Base-by-base conservation (phyloP, 2,329 filamentous ascomycete genomes). In the Cytospora mali region DNA sequence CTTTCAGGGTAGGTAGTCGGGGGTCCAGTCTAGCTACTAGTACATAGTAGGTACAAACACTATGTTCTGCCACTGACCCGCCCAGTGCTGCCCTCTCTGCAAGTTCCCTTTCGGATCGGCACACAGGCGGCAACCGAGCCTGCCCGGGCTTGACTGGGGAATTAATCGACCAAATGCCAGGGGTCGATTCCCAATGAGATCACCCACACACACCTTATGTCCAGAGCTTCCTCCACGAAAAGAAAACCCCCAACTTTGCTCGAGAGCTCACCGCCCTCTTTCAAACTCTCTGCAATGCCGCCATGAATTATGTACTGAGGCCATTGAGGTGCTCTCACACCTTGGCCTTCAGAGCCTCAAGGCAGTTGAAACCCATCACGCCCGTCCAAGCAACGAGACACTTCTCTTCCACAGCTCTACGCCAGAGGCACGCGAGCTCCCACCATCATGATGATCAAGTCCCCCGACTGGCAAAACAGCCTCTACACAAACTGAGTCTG, bases 401-500 rank as follows among this genome's bases (percentile, higher is more conserved):
- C 42, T 65, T 63, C 28, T 70, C 56, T 29, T 29, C 27, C 27
- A 42, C 64, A 27, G 31, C 39, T 29, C 14, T 29, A 16, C 35
- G 53, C 14, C 21, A 35, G 51, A 56, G 52, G 48, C 57, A 65
- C 39, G n/a, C 61, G 4, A 46, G 16, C 53, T 78, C 77, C 59
- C 77, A 77, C 52, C 83, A 86, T 21, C 83, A 84, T 46, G 90
- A 94, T 72, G 87, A 90, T 67, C 90, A 95, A 73, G 91, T 98
- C 67, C 85, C 88, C 52, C 85, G 85, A 49, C 84, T 98, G 53
- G 92, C 93, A 33, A 87, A 87, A 62, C 88, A 90, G 71, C 88
- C 89, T 39, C 84, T 96, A 58, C 91, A 96, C 72, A 86, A 89
- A 13, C 80, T 98, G 71, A 95, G 92, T 28, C 84, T 99, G 35